phyloP scores from a whole-genome alignment of 2,329 filamentous ascomycete species.

The Ceratocystis diversiconidia region DNA sequence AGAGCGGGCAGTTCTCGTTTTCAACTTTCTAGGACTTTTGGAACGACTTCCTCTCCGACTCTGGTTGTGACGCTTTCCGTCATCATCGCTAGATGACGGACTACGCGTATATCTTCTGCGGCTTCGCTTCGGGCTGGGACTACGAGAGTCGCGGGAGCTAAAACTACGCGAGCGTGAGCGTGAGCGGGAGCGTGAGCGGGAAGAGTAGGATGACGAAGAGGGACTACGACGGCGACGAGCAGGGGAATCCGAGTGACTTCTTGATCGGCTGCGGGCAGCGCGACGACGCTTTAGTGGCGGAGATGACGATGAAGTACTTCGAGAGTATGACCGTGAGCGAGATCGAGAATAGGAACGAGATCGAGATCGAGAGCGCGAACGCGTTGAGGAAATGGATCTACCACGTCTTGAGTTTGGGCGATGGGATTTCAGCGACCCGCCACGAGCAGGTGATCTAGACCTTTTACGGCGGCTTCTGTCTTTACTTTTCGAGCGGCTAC shows the following conservation, averaged over 20 bases:
- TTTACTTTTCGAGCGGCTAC: slow-evolving; percentile 39
- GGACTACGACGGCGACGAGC: slow-evolving; percentile 6
- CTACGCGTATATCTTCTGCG: slow-evolving; percentile 14
- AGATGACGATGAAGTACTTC: slow-evolving; percentile 17
- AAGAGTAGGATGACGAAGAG: slow-evolving; percentile 6
- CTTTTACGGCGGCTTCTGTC: slow-evolving; percentile 32
- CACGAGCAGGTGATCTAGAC: slow-evolving; percentile 24
- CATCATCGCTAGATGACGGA: slow-evolving; percentile 12
- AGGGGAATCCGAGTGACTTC: slow-evolving; percentile 1
- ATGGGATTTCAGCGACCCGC: slow-evolving; percentile 26
- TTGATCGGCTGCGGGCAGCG: slow-evolving; percentile 11
- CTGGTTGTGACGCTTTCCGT: slow-evolving; percentile 20
- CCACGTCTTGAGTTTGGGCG: slow-evolving; percentile 30
- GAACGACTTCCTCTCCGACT: slow-evolving; percentile 16
- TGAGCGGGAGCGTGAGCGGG: slow-evolving; percentile 10
- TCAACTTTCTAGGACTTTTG: slow-evolving; percentile 9
- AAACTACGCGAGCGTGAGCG: slow-evolving; percentile 19
- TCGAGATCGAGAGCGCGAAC: slow-evolving; percentile 19
- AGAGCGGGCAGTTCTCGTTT: slow-evolving; percentile 1
- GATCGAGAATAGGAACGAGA: slow-evolving; percentile 21
- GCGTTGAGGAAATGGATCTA: slow-evolving; percentile 28
- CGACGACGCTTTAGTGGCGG: slow-evolving; percentile 15
- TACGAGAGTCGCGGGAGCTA: slow-evolving; percentile 9
- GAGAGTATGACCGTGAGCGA: slow-evolving; percentile 20
- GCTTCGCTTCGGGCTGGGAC: slow-evolving; percentile 9